Evolutionary conservation across 768 basidiomycete species (phyloP).

Genomic region (Amyloporia xantha): DNA sequence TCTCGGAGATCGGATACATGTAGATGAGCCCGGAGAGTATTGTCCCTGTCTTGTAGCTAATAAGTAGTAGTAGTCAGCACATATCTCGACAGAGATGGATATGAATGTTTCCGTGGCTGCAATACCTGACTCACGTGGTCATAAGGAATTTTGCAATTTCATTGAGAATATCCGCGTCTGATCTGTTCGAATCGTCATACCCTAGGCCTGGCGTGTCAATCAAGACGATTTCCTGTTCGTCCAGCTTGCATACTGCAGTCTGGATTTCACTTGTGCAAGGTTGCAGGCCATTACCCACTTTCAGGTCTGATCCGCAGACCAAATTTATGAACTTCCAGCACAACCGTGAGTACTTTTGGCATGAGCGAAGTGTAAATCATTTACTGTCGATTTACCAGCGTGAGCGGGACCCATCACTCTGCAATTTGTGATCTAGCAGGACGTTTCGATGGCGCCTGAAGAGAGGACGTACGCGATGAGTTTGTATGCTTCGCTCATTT

Average conservation of each 20-base stretch:
- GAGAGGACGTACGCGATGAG: background rate
- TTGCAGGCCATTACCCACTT: slow-evolving; percentile 6
- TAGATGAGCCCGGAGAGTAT: slow-evolving; percentile 29
- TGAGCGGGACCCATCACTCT: slow-evolving; percentile 2
- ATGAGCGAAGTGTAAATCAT: background rate
- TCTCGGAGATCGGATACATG: slow-evolving; percentile 29
- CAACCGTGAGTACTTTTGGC: background rate
- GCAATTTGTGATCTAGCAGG: too few species aligned
- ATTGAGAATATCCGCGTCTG: slow-evolving; percentile 2
- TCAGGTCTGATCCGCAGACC: slow-evolving; percentile 9
- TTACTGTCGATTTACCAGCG: slow-evolving; percentile 2
- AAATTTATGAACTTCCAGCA: slow-evolving; percentile 20
- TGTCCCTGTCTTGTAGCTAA: slow-evolving; percentile 8
- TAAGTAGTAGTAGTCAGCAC: background rate
- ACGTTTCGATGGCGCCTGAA: too few species aligned
- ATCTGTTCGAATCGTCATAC: slow-evolving; percentile 10
- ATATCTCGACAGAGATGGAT: background rate
- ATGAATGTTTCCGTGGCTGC: background rate
- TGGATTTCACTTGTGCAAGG: slow-evolving; percentile 10
- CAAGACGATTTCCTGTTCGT: slow-evolving; percentile 1
- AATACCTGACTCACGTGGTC: background rate
- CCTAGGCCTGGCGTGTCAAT: slow-evolving; percentile 17
- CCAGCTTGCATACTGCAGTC: background rate
- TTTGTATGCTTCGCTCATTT: too few species aligned
- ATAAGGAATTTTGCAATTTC: slow-evolving; percentile 1